A percentile compares a stretch with the other conserved stretches of the same genome.
Conservation (phyloP, 83 land plant genomes). For the Diphasiastrum complanatum region DNA sequence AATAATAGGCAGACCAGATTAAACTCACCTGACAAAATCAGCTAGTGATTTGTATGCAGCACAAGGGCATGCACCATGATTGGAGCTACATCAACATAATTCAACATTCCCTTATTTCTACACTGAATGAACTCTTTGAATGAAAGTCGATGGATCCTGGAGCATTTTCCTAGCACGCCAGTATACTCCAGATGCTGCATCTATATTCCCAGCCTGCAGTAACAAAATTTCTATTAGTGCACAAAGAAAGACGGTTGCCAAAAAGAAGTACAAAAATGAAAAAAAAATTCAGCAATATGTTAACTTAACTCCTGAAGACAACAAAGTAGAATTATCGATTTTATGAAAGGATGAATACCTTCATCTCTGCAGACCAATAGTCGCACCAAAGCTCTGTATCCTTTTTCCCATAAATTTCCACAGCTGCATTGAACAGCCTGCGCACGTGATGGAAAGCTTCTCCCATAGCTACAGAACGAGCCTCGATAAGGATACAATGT, state of each 20-base stretch:
- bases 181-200: constrained; percentile 26
- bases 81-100: no score
- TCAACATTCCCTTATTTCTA: no score
- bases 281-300: background rate
- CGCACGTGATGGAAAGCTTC: constrained; percentile 24
- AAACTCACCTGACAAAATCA: no score
- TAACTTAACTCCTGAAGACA: background rate
- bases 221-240: background rate
- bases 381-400: constrained; percentile 32
- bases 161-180: constrained; percentile 39
- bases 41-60: no score
- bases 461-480: constrained; percentile 18
- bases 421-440: constrained; percentile 26
- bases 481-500: constrained; percentile 29
- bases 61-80: no score
- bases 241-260: background rate
- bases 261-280: background rate
- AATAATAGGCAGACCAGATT: no score
- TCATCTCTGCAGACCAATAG: constrained; percentile 28
- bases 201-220: constrained; percentile 30
- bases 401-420: constrained; percentile 19
- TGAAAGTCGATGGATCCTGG: constrained; percentile 26
- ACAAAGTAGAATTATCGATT: background rate
- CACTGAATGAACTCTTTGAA: constrained; percentile 28
- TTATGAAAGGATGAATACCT: constrained; percentile 21